phyloP scores from a whole-genome alignment of 139 green algal species.

The Chlamydomonas sphaeroides region DNA sequence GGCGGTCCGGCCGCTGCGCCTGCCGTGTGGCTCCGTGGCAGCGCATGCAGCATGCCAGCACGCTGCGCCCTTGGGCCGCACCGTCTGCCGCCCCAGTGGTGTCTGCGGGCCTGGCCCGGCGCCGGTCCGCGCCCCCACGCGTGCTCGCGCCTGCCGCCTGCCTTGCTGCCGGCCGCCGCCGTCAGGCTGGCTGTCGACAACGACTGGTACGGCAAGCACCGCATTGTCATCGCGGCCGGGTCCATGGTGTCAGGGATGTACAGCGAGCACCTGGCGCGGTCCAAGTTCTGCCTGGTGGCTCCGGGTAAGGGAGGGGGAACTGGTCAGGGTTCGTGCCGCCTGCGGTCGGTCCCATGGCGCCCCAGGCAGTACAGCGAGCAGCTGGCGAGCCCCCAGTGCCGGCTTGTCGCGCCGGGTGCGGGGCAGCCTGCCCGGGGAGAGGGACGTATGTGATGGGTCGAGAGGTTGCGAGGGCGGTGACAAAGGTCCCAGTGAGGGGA shows the following conservation, averaged over 20 bases:
- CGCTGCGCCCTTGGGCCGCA: no score
- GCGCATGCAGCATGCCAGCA: no score
- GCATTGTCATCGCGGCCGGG: neutral
- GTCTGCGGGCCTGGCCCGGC: no score
- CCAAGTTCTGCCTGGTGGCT: conserved; percentile 48
- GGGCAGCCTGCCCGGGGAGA: no score
- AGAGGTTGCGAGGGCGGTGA: neutral
- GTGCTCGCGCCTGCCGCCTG: neutral
- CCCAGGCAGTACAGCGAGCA: conserved; percentile 29
- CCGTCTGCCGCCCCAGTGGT: no score
- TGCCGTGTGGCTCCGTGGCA: no score
- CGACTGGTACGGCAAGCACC: conserved; percentile 11
- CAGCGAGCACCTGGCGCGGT: conserved; percentile 30
- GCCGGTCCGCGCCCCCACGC: neutral
- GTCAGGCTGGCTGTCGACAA: conserved; percentile 10
- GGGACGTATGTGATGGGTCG: no score
- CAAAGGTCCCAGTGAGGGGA: neutral
- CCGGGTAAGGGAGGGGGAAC: neutral
- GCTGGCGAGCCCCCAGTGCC: conserved; percentile 43
- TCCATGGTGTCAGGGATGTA: conserved; percentile 4
- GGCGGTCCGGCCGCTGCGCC: no score
- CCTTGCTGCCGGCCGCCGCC: no score
- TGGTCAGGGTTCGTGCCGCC: no score
- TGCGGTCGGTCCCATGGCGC: neutral
- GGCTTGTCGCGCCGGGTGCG: conserved; percentile 22